Conservation (phyloP, 2,329 filamentous ascomycete genomes). For the Calonectria honghensis region DNA sequence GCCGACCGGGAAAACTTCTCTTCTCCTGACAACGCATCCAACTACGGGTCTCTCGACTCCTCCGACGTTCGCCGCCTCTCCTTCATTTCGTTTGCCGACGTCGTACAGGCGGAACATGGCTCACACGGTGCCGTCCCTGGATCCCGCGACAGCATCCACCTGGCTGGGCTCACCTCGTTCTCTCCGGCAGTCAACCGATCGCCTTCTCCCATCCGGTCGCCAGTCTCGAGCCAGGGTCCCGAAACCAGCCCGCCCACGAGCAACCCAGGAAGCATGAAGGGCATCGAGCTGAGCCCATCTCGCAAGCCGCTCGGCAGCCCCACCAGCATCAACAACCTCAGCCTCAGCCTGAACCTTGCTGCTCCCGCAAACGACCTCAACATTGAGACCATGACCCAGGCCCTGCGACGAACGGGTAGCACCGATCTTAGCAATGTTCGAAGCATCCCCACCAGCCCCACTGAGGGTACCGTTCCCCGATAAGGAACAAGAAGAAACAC, state of each 20-base stretch:
- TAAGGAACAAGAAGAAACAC: slow-evolving; percentile 49
- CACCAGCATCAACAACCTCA: slow-evolving; percentile 70
- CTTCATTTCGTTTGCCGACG: slow-evolving; percentile 98
- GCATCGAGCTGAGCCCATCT: slow-evolving; percentile 81
- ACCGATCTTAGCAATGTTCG: slow-evolving; percentile 79
- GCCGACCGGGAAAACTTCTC: slow-evolving; percentile 64
- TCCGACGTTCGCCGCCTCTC: slow-evolving; percentile 88
- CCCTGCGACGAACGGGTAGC: slow-evolving; percentile 88
- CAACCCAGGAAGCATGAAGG: slow-evolving; percentile 84
- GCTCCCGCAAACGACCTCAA: slow-evolving; percentile 78
- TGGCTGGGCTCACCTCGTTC: slow-evolving; percentile 79
- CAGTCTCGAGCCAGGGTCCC: slow-evolving; percentile 81
- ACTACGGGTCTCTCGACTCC: slow-evolving; percentile 84
- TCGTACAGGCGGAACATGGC: slow-evolving; percentile 89
- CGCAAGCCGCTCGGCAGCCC: slow-evolving; percentile 79
- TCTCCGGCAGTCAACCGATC: slow-evolving; percentile 77
- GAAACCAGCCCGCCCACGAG: slow-evolving; percentile 85
- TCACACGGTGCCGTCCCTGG: slow-evolving; percentile 70
- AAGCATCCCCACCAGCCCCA: slow-evolving; percentile 76
- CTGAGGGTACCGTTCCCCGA: slow-evolving; percentile 63
- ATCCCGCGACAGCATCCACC: slow-evolving; percentile 81
- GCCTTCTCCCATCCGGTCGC: slow-evolving; percentile 87
- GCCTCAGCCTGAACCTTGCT: slow-evolving; percentile 57
- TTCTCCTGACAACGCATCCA: slow-evolving; percentile 79
- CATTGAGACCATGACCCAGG: slow-evolving; percentile 96